phyloP scores from a whole-genome alignment of 139 green algal species.

The Spirogloea muscicola region DNA sequence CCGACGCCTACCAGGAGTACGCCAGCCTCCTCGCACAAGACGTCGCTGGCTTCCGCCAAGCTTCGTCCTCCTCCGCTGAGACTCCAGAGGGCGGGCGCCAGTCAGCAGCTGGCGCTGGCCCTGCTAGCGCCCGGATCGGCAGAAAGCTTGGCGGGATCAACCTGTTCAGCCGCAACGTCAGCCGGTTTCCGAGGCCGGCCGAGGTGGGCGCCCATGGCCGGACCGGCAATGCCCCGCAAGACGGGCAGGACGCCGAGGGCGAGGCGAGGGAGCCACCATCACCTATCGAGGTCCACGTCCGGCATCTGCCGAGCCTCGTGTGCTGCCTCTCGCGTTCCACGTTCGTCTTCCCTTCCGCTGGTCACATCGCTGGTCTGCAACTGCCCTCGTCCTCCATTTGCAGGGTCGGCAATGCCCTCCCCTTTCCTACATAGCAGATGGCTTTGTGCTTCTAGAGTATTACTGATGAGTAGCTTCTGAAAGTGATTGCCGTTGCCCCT shows the following conservation, averaged over 20 bases:
- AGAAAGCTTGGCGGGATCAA: background rate
- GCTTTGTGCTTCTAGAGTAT: too few relatives aligned
- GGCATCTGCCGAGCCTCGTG: background rate
- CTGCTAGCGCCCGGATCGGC: background rate
- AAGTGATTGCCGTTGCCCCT: too few relatives aligned
- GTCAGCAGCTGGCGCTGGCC: background rate
- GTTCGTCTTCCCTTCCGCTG: slow-evolving; percentile 6
- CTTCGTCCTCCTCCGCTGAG: background rate
- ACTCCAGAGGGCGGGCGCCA: background rate
- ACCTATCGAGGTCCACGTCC: background rate
- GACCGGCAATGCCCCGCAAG: background rate
- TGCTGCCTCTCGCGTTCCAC: background rate
- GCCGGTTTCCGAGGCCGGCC: background rate
- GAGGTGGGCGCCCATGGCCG: background rate
- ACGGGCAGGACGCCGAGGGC: background rate
- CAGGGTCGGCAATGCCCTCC: too few relatives aligned
- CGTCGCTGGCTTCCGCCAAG: background rate
- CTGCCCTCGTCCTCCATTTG: background rate
- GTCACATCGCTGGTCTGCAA: background rate
- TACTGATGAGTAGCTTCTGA: too few relatives aligned
- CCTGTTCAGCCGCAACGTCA: background rate
- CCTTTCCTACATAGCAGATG: too few relatives aligned
- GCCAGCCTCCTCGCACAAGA: background rate
- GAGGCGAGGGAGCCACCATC: background rate
- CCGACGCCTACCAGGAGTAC: slow-evolving; percentile 8